phyloP scores from a whole-genome alignment of 345 rosid genomes.

The Camelina neglecta region DNA sequence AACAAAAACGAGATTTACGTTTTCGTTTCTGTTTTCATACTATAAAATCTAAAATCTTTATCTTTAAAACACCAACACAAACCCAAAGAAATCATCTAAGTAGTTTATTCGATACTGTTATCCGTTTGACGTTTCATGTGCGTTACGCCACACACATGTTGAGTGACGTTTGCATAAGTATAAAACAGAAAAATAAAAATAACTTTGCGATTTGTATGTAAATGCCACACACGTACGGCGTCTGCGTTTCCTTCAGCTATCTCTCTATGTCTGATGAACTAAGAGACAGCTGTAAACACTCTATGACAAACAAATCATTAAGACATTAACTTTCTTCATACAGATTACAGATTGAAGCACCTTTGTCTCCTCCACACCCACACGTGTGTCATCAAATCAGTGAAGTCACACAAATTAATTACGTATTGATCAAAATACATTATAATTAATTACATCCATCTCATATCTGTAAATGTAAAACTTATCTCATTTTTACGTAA shows the following conservation, averaged over 20 bases:
- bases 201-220: not conserved
- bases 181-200: not conserved
- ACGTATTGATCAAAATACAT: not conserved
- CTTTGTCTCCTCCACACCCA: not conserved
- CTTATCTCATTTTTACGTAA: not conserved
- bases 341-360: not conserved
- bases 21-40: not conserved
- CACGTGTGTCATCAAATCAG: slow-evolving; percentile 15
- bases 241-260: slow-evolving; percentile 7
- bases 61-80: not conserved
- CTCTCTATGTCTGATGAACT: slow-evolving; percentile 13
- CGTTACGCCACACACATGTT: not conserved
- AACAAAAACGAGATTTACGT: not conserved
- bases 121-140: not conserved
- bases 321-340: slow-evolving; percentile 17
- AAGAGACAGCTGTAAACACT: slow-evolving; percentile 35
- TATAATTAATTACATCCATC: not conserved
- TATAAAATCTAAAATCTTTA: too few species aligned
- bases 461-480: not conserved
- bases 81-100: not conserved
- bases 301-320: slow-evolving; percentile 24
- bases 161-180: not conserved
- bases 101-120: not conserved
- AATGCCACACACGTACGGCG: not conserved
- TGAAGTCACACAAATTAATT: slow-evolving; percentile 23